Base-by-base conservation (phyloP, 1,139 yeast genomes). In the Taiozyma onychis region DNA sequence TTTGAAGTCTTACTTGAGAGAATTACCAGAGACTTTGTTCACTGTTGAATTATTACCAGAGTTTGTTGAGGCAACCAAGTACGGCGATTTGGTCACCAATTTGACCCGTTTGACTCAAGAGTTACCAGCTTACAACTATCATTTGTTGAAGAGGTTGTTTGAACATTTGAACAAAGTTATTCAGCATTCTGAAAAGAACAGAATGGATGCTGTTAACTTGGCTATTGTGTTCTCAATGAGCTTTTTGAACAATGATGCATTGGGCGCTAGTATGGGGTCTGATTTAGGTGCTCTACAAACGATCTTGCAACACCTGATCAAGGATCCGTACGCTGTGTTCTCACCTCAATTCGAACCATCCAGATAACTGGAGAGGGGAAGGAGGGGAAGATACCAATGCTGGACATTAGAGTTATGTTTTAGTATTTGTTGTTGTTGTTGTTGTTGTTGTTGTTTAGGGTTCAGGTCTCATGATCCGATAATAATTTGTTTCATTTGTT, bases 21-120 rank as follows among this genome's bases (percentile, higher is more conserved):
- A 90, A 60, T 70, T 93, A 45, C 97, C 97, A 0, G 96, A 91
- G 61, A 88, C 97, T 1, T 68, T 91, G 41, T 76, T 93, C 50
- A 82, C 95, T 0, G 79, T 76, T 44, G 75, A 74, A 30, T 73
- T 83, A 51, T 78, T 87, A 28, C 73, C 73, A 2, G 75, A 73
- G 44, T 79, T 83, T 61, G 72, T 78, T 54, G 67, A 49, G 16
- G 65, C 63, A n/a, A 60, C 66, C 27, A 74, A 73, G 53, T 50
- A 53, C 18, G 63, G 61, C 28, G 58, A 60, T 35, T 48, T 68
- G 11, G 64, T 76, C 18, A 67, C 65, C 7, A 64, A 73, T 45
- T 75, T 86, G 57, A 71, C 67, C 39, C 62, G 63, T 1, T 70
- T 81, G 26, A 73, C 87, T 44, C 61, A 65, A 16, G 66, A 66